Evolutionary conservation across 2,329 filamentous ascomycete genomes (phyloP), one percentile per base, ranked within the genome.

Genomic region (Dothistroma pini): DNA sequence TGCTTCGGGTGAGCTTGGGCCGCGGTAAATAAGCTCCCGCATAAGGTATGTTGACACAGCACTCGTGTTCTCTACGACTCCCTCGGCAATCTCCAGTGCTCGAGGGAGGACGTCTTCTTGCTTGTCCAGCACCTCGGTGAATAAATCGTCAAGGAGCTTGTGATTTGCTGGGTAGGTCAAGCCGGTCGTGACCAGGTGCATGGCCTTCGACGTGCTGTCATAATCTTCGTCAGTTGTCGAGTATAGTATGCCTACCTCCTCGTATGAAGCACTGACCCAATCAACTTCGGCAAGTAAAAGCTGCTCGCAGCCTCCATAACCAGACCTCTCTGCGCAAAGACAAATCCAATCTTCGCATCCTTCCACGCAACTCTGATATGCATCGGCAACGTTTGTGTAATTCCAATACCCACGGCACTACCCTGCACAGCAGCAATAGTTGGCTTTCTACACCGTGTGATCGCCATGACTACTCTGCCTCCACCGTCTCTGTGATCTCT

Each of bases 221-320:
- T 22, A 16, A 44, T 65, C 53, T 53, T 47, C 58, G 52, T 54
- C 16, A 56, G 47, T 22, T 16, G 16, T 53, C n/a, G 48, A 25
- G 10, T 31, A 3, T 12, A 21, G 4, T 12, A 16, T 34, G 6
- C 12, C n/a, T 10, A 34, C 29, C 16, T 1, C 16, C n/a, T 25
- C 16, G 4, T 19, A 9, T 9, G 53, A 31, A 51, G 14, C 32
- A 66, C 70, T 55, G 58, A 78, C 60, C 89, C 89, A 62, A 91
- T 81, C 29, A 91, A 78, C 0, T 87, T 82, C 2, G 89, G 89
- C 38, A 92, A 79, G 78, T 90, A 92, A 74, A 83, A 92, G 9
- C 84, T 87, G 55, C 82, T 86, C 70, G 84, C 87, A 0, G 87
- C 88, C 75, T 93, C 89, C 83, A 89, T 87, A 61, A 85, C 80